These are phyloP conservation scores for Aspergillus aculeatinus DNA, from an alignment of 2,329 filamentous ascomycete species.

Conservation along the genomic window DNA sequence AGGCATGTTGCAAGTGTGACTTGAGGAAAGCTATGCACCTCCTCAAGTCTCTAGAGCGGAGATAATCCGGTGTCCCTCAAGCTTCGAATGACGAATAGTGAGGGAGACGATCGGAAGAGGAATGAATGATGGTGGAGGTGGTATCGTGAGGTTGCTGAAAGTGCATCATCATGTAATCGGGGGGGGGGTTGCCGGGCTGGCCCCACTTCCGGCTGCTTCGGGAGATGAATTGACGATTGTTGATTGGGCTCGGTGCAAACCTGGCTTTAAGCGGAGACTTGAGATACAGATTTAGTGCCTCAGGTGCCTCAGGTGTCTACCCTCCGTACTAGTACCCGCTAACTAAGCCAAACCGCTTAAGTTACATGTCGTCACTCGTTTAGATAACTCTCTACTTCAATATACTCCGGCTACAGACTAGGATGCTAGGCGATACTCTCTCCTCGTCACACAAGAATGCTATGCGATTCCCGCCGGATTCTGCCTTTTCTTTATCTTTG, in stretches of 20 bases:
- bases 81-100: not conserved
- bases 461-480: not conserved
- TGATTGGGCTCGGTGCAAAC: not conserved
- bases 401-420: not conserved
- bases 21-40: not conserved
- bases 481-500: too few species aligned
- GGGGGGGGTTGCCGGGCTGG: not conserved
- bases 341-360: not conserved
- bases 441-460: not conserved
- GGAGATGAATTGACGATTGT: not conserved
- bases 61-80: not conserved
- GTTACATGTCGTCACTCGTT: not conserved
- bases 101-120: not conserved
- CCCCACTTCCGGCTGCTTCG: not conserved
- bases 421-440: too few species aligned
- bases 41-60: not conserved
- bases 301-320: not conserved
- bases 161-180: constrained; percentile 6
- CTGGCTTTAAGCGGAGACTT: not conserved
- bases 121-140: not conserved
- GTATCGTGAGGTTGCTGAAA: constrained; percentile 2
- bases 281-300: not conserved
- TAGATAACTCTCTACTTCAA: not conserved
- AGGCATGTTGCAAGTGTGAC: constrained; percentile 15
- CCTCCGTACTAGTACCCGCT: not conserved